Percentiles rank a stretch among this genome's conserved stretches.
phyloP scores from a whole-genome alignment of 2,329 filamentous ascomycete species.

The Bipolaris bicolor region DNA sequence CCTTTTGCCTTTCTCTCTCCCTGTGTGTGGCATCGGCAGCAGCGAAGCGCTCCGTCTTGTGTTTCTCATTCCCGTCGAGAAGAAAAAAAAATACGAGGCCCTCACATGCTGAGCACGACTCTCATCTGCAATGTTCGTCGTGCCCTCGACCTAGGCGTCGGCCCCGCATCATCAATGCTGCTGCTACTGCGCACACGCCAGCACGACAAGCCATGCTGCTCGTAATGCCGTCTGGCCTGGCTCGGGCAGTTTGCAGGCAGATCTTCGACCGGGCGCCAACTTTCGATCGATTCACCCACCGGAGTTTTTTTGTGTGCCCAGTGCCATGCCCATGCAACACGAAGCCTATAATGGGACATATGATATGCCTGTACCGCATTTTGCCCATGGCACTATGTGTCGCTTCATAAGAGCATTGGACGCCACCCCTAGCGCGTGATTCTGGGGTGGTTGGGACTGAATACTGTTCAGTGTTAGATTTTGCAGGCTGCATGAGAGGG shows the following conservation, averaged over 20 bases:
- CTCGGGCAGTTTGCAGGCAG: conserved; percentile 46
- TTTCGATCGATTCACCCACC: conserved; percentile 41
- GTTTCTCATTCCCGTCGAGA: too few relatives aligned
- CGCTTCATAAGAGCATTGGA: conserved; percentile 29
- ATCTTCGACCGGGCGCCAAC: conserved; percentile 43
- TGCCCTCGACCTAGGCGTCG: conserved; percentile 33
- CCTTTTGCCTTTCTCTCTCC: background rate
- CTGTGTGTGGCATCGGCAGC: background rate
- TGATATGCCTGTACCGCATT: conserved; percentile 33
- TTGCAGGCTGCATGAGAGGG: conserved; percentile 27
- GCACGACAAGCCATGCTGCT: conserved; percentile 32
- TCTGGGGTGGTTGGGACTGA: conserved; percentile 27
- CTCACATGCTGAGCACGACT: background rate
- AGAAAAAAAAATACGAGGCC: background rate
- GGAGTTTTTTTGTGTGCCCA: conserved; percentile 41
- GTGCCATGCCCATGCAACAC: conserved; percentile 29
- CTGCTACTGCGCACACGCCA: conserved; percentile 14
- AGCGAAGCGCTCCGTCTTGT: background rate
- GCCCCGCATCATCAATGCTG: conserved; percentile 38
- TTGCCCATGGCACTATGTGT: conserved; percentile 31
- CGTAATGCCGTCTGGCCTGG: conserved; percentile 20
- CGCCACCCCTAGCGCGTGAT: conserved; percentile 33
- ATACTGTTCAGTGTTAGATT: conserved; percentile 23
- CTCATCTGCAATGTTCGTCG: conserved; percentile 20
- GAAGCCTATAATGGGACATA: conserved; percentile 30